Base-by-base conservation (phyloP, 1,139 yeast species). In the Debaryomyces udenii region DNA sequence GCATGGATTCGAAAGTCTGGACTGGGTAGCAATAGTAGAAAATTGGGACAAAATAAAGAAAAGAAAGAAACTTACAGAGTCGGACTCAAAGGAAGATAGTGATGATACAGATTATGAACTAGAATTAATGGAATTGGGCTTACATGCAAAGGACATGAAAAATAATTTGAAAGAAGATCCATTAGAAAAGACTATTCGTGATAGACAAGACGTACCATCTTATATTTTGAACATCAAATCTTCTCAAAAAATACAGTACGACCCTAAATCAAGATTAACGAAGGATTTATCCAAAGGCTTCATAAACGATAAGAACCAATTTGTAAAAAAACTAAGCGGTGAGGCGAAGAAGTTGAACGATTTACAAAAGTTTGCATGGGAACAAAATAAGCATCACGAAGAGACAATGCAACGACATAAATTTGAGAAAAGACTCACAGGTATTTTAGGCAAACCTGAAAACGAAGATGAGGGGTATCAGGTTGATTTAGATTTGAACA, bases 1-100 rank as follows among this genome's bases (percentile, higher is more conserved):
- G 89, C 83, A 79, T 54, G 94, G 94, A 0, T 83, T 78, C 54
- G 83, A 83, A 43, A 68, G 74, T 1, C 67, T 68, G 4, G 86
- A 84, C 39, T 86, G 86, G 69, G 71, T 70, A 35, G 59, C 63
- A n/a, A 74, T 77, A 16, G 58, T 81, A 6, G 62, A 64, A 31
- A 64, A 67, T 39, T 74, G 80, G 76, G 71, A 76, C 35, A 52
- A 55, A 16, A 61, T 64, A 28, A 68, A 76, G 37, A 57, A 47
- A 23, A 45, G 50, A 20, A 46, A 9, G 15, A 37, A 36, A 35
- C 26, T 43, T 35, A 35, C 41, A 38, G 53, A 26, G 30, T 45
- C 42, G n/a, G 13, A 2, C 57, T 50, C n/a, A 49, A 49, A 44
- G 6, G 62, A 56, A n/a, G 66, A 63, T 26, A 72, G 69, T 7